These are phyloP conservation scores for Breviolum minutum DNA, from an alignment of 73 alveolate species.

Conservation along the genomic window DNA sequence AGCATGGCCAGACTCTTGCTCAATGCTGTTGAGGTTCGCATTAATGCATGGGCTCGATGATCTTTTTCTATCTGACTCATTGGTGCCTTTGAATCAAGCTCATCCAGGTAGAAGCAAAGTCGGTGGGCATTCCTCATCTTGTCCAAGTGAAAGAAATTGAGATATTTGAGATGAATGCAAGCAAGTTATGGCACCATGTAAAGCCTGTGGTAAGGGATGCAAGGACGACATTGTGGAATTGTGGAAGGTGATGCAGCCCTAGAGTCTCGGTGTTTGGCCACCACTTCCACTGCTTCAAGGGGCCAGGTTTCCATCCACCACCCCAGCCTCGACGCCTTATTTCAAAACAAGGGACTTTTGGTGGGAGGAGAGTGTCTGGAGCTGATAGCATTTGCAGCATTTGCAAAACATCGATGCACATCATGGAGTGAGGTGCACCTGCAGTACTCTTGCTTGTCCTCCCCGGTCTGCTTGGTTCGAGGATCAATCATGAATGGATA, in stretches of 20 bases:
- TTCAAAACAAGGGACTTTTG: background rate
- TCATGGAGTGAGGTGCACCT: background rate
- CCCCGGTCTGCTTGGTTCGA: slow-evolving; percentile 54
- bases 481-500: slow-evolving; percentile 67
- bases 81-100: slow-evolving; percentile 36
- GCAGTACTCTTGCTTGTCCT: slow-evolving; percentile 78
- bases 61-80: slow-evolving; percentile 15
- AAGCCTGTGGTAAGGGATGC: background rate
- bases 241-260: background rate
- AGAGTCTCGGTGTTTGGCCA: slow-evolving; percentile 67
- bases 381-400: background rate
- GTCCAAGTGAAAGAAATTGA: background rate
- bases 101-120: slow-evolving; percentile 38
- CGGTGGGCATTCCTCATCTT: slow-evolving; percentile 64
- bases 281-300: slow-evolving; percentile 84
- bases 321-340: slow-evolving; percentile 84
- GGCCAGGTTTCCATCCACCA: slow-evolving; percentile 82
- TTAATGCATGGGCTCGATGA: slow-evolving; percentile 30
- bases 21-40: slow-evolving; percentile 1
- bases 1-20: too few species aligned
- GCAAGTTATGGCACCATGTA: background rate
- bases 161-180: background rate
- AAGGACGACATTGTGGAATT: background rate
- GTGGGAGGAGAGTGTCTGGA: background rate
- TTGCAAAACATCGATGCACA: background rate